A percentile compares a stretch with the other conserved stretches of the same genome.
Evolutionary conservation across 2,329 filamentous ascomycete species (phyloP).

Genomic region (Aspergillus vadensis): DNA sequence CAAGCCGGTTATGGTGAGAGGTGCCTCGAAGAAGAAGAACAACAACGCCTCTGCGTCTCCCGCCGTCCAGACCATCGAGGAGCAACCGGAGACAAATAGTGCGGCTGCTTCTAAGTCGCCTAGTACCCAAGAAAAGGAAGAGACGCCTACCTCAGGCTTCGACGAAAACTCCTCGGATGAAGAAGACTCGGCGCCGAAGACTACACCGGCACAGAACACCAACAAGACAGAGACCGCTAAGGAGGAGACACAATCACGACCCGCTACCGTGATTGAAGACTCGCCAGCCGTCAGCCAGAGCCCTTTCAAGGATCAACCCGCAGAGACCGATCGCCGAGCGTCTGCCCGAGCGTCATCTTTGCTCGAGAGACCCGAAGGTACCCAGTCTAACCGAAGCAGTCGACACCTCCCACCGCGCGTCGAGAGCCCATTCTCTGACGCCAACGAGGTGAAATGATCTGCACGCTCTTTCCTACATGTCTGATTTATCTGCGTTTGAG

Average conservation of each 20-base stretch:
- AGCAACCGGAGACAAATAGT: slow-evolving; percentile 19
- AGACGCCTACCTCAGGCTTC: slow-evolving; percentile 33
- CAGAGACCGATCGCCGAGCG: slow-evolving; percentile 23
- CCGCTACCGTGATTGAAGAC: slow-evolving; percentile 34
- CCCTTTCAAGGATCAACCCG: slow-evolving; percentile 33
- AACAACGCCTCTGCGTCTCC: slow-evolving; percentile 21
- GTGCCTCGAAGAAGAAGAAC: slow-evolving; percentile 37
- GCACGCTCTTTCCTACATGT: slow-evolving; percentile 10
- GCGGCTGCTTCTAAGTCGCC: slow-evolving; percentile 19
- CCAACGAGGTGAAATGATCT: slow-evolving; percentile 44
- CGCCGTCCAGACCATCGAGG: slow-evolving; percentile 23
- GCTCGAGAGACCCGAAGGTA: slow-evolving; percentile 21
- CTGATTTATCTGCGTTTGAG: slow-evolving; percentile 8
- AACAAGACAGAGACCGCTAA: slow-evolving; percentile 26
- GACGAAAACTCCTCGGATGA: slow-evolving; percentile 39
- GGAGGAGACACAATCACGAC: slow-evolving; percentile 23
- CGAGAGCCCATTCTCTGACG: slow-evolving; percentile 48
- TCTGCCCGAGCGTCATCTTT: slow-evolving; percentile 26
- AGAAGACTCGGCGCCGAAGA: slow-evolving; percentile 23
- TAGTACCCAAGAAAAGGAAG: slow-evolving; percentile 19
- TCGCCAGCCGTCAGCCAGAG: slow-evolving; percentile 28
- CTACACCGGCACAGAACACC: slow-evolving; percentile 11
- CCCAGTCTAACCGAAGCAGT: slow-evolving; percentile 35
- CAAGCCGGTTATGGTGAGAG: slow-evolving; percentile 48
- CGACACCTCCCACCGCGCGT: slow-evolving; percentile 33